These are phyloP conservation scores for Esteya vermicola DNA, from an alignment of 2,329 filamentous ascomycete species.

Conservation along the genomic window DNA sequence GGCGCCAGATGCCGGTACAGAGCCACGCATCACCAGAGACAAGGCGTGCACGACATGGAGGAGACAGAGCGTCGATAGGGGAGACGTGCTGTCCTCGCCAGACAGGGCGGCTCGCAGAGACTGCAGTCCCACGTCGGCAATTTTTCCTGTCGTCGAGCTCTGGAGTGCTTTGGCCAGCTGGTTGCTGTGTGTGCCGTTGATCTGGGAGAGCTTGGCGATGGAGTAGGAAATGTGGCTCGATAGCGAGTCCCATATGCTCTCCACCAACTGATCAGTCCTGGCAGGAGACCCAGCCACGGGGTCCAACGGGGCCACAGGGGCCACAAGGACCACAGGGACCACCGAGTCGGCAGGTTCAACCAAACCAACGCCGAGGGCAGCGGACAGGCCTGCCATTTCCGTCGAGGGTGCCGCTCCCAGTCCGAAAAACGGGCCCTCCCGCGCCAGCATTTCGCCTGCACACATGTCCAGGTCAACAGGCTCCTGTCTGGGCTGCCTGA, in stretches of 20 bases:
- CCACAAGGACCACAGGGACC: too few species aligned
- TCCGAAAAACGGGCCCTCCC: too few species aligned
- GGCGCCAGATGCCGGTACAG: conserved; percentile 19
- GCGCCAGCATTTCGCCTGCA: too few species aligned
- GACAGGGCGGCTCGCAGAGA: conserved; percentile 22
- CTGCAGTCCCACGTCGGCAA: conserved; percentile 27
- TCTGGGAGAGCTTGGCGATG: conserved; percentile 24
- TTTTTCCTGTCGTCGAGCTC: conserved; percentile 20
- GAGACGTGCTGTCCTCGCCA: conserved; percentile 21
- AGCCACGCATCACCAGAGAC: conserved; percentile 29
- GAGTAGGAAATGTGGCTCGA: conserved; percentile 31
- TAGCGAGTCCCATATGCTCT: conserved; percentile 28
- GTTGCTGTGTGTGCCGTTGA: conserved; percentile 22
- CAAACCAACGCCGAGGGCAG: too few species aligned
- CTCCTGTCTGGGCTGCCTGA: too few species aligned
- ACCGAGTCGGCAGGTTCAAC: too few species aligned
- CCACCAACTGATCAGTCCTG: conserved; percentile 23
- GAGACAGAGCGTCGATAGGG: conserved; percentile 34
- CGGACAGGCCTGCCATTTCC: too few species aligned
- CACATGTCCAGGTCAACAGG: not conserved
- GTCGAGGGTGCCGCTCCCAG: too few species aligned
- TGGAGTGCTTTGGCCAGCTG: conserved; percentile 25
- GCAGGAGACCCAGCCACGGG: not conserved
- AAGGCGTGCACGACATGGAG: conserved; percentile 37
- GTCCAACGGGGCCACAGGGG: not conserved